Conservation (phyloP, 2,329 filamentous ascomycete genomes). For the Acrodontium crateriforme region DNA sequence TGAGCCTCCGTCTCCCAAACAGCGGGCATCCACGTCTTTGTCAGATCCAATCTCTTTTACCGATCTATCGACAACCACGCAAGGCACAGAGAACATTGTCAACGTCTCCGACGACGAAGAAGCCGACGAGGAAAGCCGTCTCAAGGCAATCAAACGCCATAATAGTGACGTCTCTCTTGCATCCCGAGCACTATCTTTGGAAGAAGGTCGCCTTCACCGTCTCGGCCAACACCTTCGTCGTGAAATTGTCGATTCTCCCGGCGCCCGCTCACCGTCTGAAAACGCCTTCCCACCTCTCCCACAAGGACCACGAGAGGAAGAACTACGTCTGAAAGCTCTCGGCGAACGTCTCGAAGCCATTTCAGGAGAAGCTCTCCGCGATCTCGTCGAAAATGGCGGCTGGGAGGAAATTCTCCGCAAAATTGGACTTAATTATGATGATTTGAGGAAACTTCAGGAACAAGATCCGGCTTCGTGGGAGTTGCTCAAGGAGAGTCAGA, state of each 20-base stretch:
- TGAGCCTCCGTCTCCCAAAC: conserved; percentile 12
- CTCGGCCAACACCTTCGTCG: conserved; percentile 53
- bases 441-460: conserved; percentile 46
- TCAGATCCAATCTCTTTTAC: conserved; percentile 2
- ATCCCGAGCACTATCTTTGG: conserved; percentile 48
- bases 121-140: conserved; percentile 19
- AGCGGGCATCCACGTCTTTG: conserved; percentile 2
- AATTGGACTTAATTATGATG: conserved; percentile 49
- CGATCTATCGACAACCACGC: conserved; percentile 3
- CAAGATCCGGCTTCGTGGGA: conserved; percentile 25
- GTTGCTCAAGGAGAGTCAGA: conserved; percentile 22
- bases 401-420: conserved; percentile 49
- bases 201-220: conserved; percentile 58
- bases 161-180: conserved; percentile 56
- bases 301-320: conserved; percentile 16
- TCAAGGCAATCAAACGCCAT: conserved; percentile 30
- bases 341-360: conserved; percentile 38
- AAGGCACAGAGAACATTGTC: conserved; percentile 11
- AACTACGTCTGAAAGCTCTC: conserved; percentile 24
- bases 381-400: conserved; percentile 44
- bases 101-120: conserved; percentile 16
- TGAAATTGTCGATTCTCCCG: conserved; percentile 42
- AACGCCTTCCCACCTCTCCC: conserved; percentile 1
- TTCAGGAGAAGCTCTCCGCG: conserved; percentile 45
- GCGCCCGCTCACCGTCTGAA: conserved; percentile 3